phyloP scores from a whole-genome alignment of 2,329 filamentous ascomycete species.

The Esteya vermicola region DNA sequence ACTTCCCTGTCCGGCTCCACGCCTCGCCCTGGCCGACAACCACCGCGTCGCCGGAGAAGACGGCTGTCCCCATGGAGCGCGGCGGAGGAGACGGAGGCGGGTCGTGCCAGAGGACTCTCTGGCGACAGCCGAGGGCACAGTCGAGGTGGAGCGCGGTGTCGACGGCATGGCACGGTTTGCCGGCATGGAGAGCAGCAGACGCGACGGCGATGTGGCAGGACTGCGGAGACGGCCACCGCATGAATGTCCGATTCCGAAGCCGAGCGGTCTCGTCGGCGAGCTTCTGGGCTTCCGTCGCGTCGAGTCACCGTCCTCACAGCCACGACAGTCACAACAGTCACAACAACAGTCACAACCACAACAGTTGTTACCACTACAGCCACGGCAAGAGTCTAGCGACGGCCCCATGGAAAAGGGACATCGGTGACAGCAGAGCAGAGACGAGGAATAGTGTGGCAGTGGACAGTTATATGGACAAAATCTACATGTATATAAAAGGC shows the following conservation, averaged over 20 bases:
- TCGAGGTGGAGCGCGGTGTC: slow-evolving; percentile 23
- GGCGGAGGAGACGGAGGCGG: slow-evolving; percentile 22
- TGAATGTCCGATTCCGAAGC: slow-evolving; percentile 89
- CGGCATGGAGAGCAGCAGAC: slow-evolving; percentile 22
- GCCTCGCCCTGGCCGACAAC: slow-evolving; percentile 63
- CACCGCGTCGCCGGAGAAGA: too few relatives aligned
- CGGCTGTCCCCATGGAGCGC: slow-evolving; percentile 25
- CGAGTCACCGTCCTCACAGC: background rate
- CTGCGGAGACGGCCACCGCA: slow-evolving; percentile 30
- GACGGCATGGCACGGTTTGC: slow-evolving; percentile 34
- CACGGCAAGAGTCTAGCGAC: background rate
- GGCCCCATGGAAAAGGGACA: too few relatives aligned
- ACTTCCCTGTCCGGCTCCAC: slow-evolving; percentile 78
- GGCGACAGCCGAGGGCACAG: background rate
- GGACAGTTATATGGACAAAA: background rate
- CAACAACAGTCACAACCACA: background rate
- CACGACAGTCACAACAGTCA: background rate
- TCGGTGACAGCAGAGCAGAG: too few relatives aligned
- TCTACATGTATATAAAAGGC: too few relatives aligned
- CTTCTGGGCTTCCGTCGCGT: slow-evolving; percentile 44
- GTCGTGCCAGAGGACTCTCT: slow-evolving; percentile 5
- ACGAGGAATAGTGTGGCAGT: too few relatives aligned
- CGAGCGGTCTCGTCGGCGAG: slow-evolving; percentile 45
- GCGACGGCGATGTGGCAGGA: slow-evolving; percentile 24
- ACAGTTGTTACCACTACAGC: too few relatives aligned